Evolutionary conservation across 495 filamentous ascomycete genomes (phyloP).

Genomic region (Podospora anserina): DNA sequence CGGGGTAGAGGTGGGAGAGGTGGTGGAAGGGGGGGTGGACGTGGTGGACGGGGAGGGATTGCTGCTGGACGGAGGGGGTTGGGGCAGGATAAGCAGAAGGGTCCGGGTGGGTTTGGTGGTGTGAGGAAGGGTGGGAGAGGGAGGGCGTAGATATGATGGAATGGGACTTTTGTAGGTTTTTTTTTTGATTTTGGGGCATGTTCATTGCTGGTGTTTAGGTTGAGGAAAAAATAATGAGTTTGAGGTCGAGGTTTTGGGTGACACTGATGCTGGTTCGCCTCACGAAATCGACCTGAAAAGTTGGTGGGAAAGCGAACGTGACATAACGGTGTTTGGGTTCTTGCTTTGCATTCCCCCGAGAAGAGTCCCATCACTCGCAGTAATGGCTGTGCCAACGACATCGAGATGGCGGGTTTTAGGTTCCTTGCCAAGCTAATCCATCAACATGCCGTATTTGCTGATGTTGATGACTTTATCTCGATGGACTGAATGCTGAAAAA

Average conservation of each 20-base stretch:
- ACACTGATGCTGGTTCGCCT: no score
- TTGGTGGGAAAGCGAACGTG: no score
- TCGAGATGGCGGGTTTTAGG: no score
- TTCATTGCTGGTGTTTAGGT: slow-evolving; percentile 14
- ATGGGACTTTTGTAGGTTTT: neutral
- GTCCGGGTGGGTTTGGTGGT: slow-evolving; percentile 29
- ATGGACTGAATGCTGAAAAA: no score
- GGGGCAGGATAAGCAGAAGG: slow-evolving; percentile 46
- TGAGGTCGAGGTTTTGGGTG: neutral
- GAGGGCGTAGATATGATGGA: slow-evolving; percentile 10
- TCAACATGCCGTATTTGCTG: no score
- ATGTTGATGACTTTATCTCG: no score
- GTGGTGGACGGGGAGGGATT: slow-evolving; percentile 42
- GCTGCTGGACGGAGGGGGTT: slow-evolving; percentile 45
- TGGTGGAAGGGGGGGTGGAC: slow-evolving; percentile 21
- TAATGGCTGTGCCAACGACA: no score
- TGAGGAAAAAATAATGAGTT: slow-evolving; percentile 14
- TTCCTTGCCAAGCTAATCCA: no score
- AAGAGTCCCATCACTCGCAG: no score
- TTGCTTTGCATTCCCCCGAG: no score
- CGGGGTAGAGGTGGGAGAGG: slow-evolving; percentile 9
- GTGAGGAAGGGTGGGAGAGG: slow-evolving; percentile 39
- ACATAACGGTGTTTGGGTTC: no score
- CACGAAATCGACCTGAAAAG: no score
- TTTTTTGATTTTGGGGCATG: neutral